Percentiles rank a stretch among this genome's conserved stretches.
Evolutionary conservation across 306 rosid species (phyloP).

Genomic region (Cucurbita pepo): DNA sequence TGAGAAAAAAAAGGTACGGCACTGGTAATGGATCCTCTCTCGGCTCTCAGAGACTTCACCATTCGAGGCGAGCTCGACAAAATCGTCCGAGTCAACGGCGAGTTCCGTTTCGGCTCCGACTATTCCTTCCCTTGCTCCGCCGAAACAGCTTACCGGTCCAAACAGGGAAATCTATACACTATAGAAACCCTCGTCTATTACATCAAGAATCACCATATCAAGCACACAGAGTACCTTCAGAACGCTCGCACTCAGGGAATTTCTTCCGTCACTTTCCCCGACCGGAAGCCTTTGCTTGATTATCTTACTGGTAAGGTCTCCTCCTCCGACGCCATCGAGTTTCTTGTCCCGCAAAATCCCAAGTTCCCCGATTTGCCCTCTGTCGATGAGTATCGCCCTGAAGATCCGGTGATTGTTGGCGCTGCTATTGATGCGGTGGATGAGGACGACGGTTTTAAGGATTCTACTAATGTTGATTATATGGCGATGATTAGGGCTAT

Average conservation of each 20-base stretch:
- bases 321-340: constrained; percentile 69
- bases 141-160: constrained; percentile 78
- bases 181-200: constrained; percentile 85
- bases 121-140: constrained; percentile 52
- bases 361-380: constrained; percentile 28
- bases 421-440: background rate
- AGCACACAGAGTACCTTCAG: constrained; percentile 81
- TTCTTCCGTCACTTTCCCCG: constrained; percentile 72
- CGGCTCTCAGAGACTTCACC: constrained; percentile 83
- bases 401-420: constrained; percentile 5
- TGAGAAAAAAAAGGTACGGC: no score
- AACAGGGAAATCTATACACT: constrained; percentile 84
- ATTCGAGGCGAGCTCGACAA: constrained; percentile 76
- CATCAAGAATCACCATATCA: constrained; percentile 56
- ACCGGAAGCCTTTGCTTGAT: constrained; percentile 74
- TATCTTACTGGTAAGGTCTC: constrained; percentile 68
- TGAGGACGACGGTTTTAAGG: background rate
- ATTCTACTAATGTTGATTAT: constrained; percentile 16
- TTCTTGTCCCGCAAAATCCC: constrained; percentile 36
- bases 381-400: constrained; percentile 12
- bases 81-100: constrained; percentile 39
- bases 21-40: constrained; percentile 63
- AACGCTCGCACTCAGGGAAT: constrained; percentile 61
- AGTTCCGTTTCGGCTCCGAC: constrained; percentile 73
- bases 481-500: constrained; percentile 36